Conservation (phyloP, 192 early-diverging fungal genomes). For the Rhizophagus prolifer region DNA sequence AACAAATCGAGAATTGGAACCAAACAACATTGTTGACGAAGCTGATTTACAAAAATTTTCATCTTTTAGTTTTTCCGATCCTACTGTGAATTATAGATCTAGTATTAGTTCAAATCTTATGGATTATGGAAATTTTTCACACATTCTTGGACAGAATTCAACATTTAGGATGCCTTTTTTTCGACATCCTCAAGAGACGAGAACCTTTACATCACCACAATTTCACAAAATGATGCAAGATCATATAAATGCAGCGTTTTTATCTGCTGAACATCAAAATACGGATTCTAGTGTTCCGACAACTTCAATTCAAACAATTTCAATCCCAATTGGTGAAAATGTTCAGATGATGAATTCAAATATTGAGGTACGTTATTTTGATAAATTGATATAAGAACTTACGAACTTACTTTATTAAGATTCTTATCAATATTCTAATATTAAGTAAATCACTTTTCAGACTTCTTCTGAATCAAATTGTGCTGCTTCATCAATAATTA, state of each 20-base stretch:
- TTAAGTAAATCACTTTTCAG: not conserved
- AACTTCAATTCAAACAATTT: not conserved
- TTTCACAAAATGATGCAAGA: not conserved
- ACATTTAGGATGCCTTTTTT: not conserved
- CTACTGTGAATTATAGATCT: conserved; percentile 10
- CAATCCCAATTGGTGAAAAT: not conserved
- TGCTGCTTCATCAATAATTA: not conserved
- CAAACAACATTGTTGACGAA: not conserved
- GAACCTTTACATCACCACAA: not conserved
- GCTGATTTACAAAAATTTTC: conserved; percentile 4
- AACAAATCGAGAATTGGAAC: not conserved
- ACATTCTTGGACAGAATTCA: not conserved
- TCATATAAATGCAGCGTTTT: not conserved
- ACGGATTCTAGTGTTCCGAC: not conserved
- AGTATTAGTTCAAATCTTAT: not conserved
- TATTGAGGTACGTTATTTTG: not conserved
- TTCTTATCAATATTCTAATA: not conserved
- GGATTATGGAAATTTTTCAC: conserved; percentile 15
- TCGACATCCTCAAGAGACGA: not conserved
- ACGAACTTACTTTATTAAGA: not conserved
- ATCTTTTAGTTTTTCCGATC: not conserved
- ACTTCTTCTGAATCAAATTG: not conserved
- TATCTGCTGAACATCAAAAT: not conserved
- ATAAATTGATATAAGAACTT: not conserved
- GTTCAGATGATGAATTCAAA: not conserved